Conservation (phyloP, 345 rosid genomes). For the Gossypium australe region DNA sequence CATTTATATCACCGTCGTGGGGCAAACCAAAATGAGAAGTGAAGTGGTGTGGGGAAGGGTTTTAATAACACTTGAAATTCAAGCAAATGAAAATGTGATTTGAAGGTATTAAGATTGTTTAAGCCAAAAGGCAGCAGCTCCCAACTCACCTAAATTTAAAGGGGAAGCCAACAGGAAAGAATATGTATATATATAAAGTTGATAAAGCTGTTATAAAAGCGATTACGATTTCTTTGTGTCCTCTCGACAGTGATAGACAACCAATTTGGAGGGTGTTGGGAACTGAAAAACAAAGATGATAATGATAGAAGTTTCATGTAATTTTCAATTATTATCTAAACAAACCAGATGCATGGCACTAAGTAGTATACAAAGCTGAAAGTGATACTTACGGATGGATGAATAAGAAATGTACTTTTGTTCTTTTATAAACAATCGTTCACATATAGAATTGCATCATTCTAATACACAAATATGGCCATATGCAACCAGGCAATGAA, state of each 20-base stretch:
- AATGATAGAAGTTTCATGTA: constrained; percentile 12
- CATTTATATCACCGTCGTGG: too few species aligned
- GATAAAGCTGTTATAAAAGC: constrained; percentile 22
- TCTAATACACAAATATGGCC: constrained; percentile 22
- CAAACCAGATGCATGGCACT: not conserved
- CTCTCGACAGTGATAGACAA: constrained; percentile 28
- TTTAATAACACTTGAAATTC: constrained; percentile 20
- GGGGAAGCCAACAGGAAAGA: not conserved
- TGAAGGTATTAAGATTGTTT: constrained; percentile 2
- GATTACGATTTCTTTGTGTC: constrained; percentile 14
- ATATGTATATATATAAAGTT: not conserved
- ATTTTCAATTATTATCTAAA: constrained; percentile 2
- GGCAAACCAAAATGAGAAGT: too few species aligned
- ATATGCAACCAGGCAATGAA: constrained; percentile 22
- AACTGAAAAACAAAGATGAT: constrained; percentile 2
- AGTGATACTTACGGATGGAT: not conserved
- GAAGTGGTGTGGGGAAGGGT: not conserved
- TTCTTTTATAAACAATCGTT: constrained; percentile 16
- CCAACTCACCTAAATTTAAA: constrained; percentile 5
- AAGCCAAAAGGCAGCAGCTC: constrained; percentile 8
- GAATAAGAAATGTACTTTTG: constrained; percentile 15
- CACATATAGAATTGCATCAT: constrained; percentile 23
- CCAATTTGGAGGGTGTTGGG: constrained; percentile 11
- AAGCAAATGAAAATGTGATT: constrained; percentile 18
- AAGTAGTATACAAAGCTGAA: too few species aligned